phyloP scores from a whole-genome alignment of 2,329 filamentous ascomycete species.

The Herpotrichia juniperi region DNA sequence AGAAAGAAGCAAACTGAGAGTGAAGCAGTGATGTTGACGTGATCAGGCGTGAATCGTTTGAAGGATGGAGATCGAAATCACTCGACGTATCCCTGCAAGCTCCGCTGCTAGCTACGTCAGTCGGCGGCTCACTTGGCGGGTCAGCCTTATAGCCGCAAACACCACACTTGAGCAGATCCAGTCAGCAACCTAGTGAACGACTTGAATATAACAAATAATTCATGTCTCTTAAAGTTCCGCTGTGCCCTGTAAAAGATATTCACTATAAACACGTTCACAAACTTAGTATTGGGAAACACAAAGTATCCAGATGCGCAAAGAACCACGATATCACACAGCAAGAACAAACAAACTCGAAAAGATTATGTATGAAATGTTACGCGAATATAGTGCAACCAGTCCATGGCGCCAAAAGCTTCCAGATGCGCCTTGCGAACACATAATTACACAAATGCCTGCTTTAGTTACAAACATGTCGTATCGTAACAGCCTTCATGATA shows the following conservation, averaged over 20 bases:
- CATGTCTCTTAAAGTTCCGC: too few species aligned
- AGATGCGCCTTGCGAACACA: neutral
- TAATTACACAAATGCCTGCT: neutral
- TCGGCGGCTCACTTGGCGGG: neutral
- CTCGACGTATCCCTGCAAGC: neutral
- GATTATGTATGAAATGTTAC: conserved; percentile 8
- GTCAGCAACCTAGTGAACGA: too few species aligned
- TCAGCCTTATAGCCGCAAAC: neutral
- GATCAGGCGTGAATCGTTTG: neutral
- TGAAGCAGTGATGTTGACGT: neutral
- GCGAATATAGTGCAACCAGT: conserved; percentile 12
- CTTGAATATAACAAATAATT: too few species aligned
- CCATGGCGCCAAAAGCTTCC: conserved; percentile 12
- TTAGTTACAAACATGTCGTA: neutral
- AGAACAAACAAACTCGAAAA: neutral
- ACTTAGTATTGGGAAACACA: too few species aligned
- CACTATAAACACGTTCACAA: too few species aligned
- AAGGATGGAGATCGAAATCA: neutral
- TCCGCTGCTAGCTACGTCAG: neutral
- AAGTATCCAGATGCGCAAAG: too few species aligned
- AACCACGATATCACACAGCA: neutral
- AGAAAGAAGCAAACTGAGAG: neutral
- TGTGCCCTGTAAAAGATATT: too few species aligned
- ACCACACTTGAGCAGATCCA: too few species aligned
- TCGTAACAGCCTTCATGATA: neutral